Evolutionary conservation across 169 alveolate genomes (phyloP).

Genomic region (Neospora caninum): DNA sequence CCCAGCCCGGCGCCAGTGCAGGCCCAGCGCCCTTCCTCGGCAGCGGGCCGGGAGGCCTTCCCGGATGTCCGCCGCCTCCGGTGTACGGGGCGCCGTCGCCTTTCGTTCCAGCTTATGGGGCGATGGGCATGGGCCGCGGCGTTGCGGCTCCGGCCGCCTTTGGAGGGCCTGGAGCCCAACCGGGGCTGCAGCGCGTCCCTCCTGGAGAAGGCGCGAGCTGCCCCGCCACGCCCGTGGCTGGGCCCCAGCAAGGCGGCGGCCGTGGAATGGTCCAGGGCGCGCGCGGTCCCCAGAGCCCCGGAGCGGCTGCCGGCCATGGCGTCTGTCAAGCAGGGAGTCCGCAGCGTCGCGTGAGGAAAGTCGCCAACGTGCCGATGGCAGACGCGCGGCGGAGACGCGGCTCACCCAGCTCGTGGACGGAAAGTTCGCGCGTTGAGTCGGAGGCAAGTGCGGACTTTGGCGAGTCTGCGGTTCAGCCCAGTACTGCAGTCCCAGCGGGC

Average conservation of each 20-base stretch:
- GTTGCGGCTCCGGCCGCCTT: too few relatives aligned
- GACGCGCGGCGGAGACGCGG: neutral
- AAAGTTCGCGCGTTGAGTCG: neutral
- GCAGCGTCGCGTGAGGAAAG: neutral
- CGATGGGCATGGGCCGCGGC: too few relatives aligned
- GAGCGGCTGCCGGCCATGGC: neutral
- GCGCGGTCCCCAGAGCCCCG: neutral
- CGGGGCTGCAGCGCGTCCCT: neutral
- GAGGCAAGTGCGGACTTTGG: neutral
- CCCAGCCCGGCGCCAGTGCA: neutral
- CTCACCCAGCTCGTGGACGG: neutral
- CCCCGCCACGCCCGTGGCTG: neutral
- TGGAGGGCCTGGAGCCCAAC: neutral
- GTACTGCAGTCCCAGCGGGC: neutral
- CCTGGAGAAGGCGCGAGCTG: neutral
- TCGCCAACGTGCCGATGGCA: neutral
- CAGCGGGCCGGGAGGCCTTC: neutral
- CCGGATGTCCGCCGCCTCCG: neutral
- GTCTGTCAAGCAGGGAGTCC: neutral
- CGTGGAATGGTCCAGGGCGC: neutral
- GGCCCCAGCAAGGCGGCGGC: neutral
- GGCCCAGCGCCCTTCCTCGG: neutral
- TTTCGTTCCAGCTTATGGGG: neutral
- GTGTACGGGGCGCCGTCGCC: neutral
- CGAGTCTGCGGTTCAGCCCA: neutral